Evolutionary conservation across 2,329 filamentous ascomycete genomes (phyloP).

Genomic region (Colletotrichum navitas): DNA sequence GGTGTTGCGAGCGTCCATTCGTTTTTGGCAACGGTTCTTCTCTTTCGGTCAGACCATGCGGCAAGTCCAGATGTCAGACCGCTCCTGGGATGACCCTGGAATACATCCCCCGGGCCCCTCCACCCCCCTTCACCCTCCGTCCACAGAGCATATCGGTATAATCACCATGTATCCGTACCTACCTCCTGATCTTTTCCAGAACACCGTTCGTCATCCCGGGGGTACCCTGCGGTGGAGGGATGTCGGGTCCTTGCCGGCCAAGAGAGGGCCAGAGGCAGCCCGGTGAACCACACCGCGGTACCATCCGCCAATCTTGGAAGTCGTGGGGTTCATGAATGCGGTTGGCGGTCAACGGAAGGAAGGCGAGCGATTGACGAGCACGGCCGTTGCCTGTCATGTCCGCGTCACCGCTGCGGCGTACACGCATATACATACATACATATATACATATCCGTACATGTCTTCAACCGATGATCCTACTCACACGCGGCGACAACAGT

Average conservation of each 20-base stretch:
- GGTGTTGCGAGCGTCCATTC: not conserved
- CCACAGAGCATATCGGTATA: not conserved
- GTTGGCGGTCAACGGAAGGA: constrained; percentile 11
- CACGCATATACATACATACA: not conserved
- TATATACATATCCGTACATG: constrained; percentile 3
- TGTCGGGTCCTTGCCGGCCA: constrained; percentile 36
- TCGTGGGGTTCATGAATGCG: constrained; percentile 7
- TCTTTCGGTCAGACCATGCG: not conserved
- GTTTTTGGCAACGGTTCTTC: not conserved
- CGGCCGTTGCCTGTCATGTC: constrained; percentile 31
- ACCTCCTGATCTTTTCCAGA: constrained; percentile 19
- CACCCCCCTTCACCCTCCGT: constrained; percentile 20
- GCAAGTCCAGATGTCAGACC: constrained; percentile 19
- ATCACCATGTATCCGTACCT: too few relatives aligned
- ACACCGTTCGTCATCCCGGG: constrained; percentile 35
- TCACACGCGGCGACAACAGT: not conserved
- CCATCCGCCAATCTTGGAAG: not conserved
- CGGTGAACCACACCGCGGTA: constrained; percentile 14
- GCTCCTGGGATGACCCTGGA: constrained; percentile 25
- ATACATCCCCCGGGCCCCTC: constrained; percentile 5
- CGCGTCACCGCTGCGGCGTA: constrained; percentile 30
- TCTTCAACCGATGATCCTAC: constrained; percentile 34
- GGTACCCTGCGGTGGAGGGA: constrained; percentile 29
- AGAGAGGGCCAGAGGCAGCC: constrained; percentile 25
- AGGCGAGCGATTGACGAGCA: constrained; percentile 6